These are phyloP conservation scores for Debaryomyces sp. DNA, from an alignment of 1,139 yeast species.

Conservation along the genomic window DNA sequence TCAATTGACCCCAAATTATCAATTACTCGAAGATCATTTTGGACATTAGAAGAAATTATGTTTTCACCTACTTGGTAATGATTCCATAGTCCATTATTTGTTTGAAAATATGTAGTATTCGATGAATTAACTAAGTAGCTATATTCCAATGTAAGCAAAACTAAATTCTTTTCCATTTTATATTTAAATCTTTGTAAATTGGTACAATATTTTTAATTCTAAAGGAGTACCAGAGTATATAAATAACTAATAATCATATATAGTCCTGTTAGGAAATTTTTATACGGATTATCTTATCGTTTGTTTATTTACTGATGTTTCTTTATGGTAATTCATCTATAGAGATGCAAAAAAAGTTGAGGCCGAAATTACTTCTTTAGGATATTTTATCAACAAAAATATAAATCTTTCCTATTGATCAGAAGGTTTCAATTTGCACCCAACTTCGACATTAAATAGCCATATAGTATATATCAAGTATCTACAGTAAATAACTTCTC, in stretches of 20 bases:
- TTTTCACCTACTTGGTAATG: constrained; percentile 13
- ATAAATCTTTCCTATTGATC: neutral
- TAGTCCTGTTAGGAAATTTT: neutral
- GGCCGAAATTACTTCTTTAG: constrained; percentile 2
- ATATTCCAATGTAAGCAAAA: constrained; percentile 39
- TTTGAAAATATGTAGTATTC: constrained; percentile 27
- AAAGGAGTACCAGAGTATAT: neutral
- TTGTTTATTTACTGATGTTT: constrained; percentile 6
- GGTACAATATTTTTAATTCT: neutral
- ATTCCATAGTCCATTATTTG: constrained; percentile 40
- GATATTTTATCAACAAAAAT: constrained; percentile 3
- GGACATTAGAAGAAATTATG: constrained; percentile 14
- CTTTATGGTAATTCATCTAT: constrained; percentile 4
- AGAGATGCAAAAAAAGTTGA: neutral
- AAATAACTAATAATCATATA: neutral
- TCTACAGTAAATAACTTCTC: neutral
- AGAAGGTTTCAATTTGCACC: constrained; percentile 26
- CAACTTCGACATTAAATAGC: constrained; percentile 20
- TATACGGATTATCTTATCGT: neutral
- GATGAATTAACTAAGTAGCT: constrained; percentile 36
- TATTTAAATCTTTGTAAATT: neutral
- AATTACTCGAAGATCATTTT: constrained; percentile 20
- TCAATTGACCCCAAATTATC: constrained; percentile 31
- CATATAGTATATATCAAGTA: neutral
- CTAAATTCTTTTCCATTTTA: constrained; percentile 19